Evolutionary conservation across 306 rosid species (phyloP).

Genomic region (Chamaecrista fasciculata): DNA sequence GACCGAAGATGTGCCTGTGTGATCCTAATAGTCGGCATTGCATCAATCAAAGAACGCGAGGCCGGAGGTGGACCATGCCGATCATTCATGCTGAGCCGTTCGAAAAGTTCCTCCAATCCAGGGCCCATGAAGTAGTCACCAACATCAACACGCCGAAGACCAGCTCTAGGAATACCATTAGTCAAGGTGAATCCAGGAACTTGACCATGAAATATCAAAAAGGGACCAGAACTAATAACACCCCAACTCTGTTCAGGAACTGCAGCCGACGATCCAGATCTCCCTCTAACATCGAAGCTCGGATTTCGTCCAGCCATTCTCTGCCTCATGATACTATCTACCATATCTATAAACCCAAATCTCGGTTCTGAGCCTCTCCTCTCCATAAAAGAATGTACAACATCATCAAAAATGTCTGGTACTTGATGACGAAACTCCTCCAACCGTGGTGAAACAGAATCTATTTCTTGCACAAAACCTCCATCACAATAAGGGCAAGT

Average conservation of each 20-base stretch:
- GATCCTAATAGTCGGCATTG: slow-evolving; percentile 69
- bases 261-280: slow-evolving; percentile 21
- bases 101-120: slow-evolving; percentile 47
- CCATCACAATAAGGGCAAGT: slow-evolving; percentile 57
- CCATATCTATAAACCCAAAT: slow-evolving; percentile 35
- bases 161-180: slow-evolving; percentile 31
- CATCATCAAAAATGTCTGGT: slow-evolving; percentile 44
- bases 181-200: slow-evolving; percentile 35
- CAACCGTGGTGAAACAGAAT: neutral
- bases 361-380: slow-evolving; percentile 45
- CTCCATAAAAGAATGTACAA: slow-evolving; percentile 39
- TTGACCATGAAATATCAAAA: slow-evolving; percentile 41
- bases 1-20: slow-evolving; percentile 46
- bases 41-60: slow-evolving; percentile 51
- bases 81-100: slow-evolving; percentile 47
- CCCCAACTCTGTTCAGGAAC: slow-evolving; percentile 44
- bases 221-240: slow-evolving; percentile 32
- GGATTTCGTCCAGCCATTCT: slow-evolving; percentile 49
- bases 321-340: slow-evolving; percentile 40
- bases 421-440: slow-evolving; percentile 34
- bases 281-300: slow-evolving; percentile 39
- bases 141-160: slow-evolving; percentile 28
- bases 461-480: slow-evolving; percentile 55
- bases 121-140: slow-evolving; percentile 38
- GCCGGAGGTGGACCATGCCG: slow-evolving; percentile 60